Conservation (phyloP, 768 basidiomycete species). For the Pleurotus tuoliensis region DNA sequence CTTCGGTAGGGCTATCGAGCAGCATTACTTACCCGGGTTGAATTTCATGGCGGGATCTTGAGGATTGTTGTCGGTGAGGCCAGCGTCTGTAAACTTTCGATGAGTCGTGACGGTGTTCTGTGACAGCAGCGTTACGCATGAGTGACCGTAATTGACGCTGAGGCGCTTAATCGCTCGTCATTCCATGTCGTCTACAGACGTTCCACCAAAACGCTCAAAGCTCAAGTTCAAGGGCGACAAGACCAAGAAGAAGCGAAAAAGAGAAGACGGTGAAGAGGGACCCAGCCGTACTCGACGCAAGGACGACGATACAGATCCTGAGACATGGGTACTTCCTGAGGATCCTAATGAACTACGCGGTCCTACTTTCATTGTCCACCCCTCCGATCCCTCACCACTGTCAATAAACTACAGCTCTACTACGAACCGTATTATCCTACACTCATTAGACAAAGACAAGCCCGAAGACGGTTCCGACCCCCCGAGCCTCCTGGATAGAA, state of each 20-base stretch:
- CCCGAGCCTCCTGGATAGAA: constrained; percentile 53
- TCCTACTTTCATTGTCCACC: constrained; percentile 83
- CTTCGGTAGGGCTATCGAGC: not conserved
- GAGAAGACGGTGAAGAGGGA: constrained; percentile 48
- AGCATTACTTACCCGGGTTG: constrained; percentile 67
- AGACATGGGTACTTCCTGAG: constrained; percentile 79
- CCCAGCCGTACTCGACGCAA: constrained; percentile 45
- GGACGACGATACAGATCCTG: constrained; percentile 60
- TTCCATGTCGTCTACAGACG: constrained; percentile 21
- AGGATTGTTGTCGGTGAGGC: constrained; percentile 52
- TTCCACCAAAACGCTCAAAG: constrained; percentile 51
- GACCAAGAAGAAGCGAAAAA: constrained; percentile 75
- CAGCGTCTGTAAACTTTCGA: constrained; percentile 16
- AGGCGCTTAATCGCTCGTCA: not conserved
- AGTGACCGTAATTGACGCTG: constrained; percentile 13
- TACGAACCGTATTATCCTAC: constrained; percentile 65
- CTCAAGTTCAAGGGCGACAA: constrained; percentile 92
- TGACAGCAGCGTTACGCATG: constrained; percentile 32
- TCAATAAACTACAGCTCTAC: constrained; percentile 78
- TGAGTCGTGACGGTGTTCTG: constrained; percentile 12
- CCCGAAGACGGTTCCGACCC: constrained; percentile 41
- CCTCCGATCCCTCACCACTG: constrained; percentile 74
- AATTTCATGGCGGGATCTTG: constrained; percentile 70
- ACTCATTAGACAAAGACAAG: constrained; percentile 58
- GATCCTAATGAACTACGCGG: constrained; percentile 73